Base-by-base conservation (phyloP, 257 asterid genomes). In the Solanum neorickii region DNA sequence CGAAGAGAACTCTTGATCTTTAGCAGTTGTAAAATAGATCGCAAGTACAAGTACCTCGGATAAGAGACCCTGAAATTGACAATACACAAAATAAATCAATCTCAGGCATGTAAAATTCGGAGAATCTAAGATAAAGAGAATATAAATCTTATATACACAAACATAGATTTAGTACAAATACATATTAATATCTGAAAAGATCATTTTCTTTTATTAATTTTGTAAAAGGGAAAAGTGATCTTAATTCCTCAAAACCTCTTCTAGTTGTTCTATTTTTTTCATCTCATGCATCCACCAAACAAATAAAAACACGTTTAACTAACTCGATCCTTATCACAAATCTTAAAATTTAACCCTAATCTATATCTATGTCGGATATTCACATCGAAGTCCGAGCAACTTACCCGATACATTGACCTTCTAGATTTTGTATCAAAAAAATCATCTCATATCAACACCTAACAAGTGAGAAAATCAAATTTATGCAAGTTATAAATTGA, bases 251-350 rank as follows among this genome's bases (percentile, higher is more conserved):
- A 20, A 59, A 59, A 59, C 25, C 20, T 59, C 66, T 59, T 20
- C 25, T 59, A 20, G 65, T 7, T 7, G 20, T 59, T 20, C 66
- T 7, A 59, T 59, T 52, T 52, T 18, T 52, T 52, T 9, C 66
- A 95, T 90, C 90, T 95, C 99, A 72, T 88, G 87, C 66, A 59
- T 8, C 25, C 66, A 59, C 66, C 2, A 20, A 59, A 59, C 66
- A 59, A 59, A 59, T 20, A 59, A 12, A 59, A 59, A 59, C 66
- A 59, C 5, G 25, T 59, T 9, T 3, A 59, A 0, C 66, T 59
- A 20, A 20, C 25, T 18, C 21, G 66, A 59, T 20, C 66, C 25
- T 18, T 59, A 20, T 12, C 25, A 20, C 29, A 23, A 60, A 23
- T 60, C 14, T 60, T 23, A 60, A 60, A 60, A 20, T 59, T 59